These are phyloP conservation scores for Phytopythium cucurbitacearum DNA, from an alignment of 352 stramenopile species.

Conservation along the genomic window DNA sequence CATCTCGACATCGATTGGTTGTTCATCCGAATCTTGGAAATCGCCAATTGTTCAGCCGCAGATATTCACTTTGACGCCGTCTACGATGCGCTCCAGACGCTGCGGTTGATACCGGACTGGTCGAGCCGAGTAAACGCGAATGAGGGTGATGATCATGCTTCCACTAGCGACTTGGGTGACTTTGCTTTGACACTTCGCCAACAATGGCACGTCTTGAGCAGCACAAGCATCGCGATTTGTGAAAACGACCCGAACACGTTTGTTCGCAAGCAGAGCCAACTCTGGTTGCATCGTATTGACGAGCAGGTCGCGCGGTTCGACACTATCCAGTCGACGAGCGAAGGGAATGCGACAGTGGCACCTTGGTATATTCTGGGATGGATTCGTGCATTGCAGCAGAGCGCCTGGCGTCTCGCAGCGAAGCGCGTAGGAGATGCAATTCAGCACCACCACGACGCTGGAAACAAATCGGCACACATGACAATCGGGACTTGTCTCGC, in stretches of 20 bases:
- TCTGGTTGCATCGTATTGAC: constrained; percentile 16
- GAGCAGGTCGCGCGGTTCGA: constrained; percentile 9
- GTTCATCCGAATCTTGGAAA: constrained; percentile 22
- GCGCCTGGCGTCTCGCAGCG: constrained; percentile 34
- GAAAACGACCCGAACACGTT: constrained; percentile 59
- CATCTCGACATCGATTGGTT: constrained; percentile 44
- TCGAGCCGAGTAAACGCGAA: neutral
- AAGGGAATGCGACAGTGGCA: neutral
- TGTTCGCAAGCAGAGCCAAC: constrained; percentile 23
- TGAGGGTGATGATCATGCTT: neutral
- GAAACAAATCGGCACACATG: neutral
- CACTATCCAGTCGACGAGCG: neutral
- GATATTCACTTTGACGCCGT: constrained; percentile 37
- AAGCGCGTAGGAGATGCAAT: constrained; percentile 15
- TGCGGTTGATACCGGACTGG: constrained; percentile 11
- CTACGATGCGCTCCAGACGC: constrained; percentile 20
- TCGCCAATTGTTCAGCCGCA: constrained; percentile 11
- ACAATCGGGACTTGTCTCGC: constrained; percentile 27
- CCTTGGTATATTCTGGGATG: constrained; percentile 18
- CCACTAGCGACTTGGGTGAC: too few relatives aligned
- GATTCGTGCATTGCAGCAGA: constrained; percentile 36
- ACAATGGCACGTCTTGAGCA: constrained; percentile 30
- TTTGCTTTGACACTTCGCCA: constrained; percentile 14
- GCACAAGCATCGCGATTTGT: constrained; percentile 27
- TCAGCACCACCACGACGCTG: neutral